Evolutionary conservation across 805 yeast species (phyloP).

Genomic region (Candida krabiensis): DNA sequence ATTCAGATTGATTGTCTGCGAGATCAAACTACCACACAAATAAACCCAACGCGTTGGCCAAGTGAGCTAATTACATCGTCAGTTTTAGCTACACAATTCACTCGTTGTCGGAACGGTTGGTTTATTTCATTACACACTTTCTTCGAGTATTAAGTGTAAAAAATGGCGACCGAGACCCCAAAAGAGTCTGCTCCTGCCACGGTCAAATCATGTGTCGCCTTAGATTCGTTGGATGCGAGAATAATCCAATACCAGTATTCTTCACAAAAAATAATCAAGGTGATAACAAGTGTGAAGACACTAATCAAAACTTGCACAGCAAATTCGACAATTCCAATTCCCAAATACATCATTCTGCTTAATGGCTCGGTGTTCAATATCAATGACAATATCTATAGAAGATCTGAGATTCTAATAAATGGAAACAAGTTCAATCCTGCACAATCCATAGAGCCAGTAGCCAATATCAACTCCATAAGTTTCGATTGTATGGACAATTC

Average conservation of each 20-base stretch:
- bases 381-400: constrained; percentile 38
- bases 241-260: constrained; percentile 60
- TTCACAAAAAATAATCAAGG: constrained; percentile 42
- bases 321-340: constrained; percentile 32
- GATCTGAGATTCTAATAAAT: constrained; percentile 37
- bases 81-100: too few relatives aligned
- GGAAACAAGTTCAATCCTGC: constrained; percentile 45
- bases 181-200: too few relatives aligned
- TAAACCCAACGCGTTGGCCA: too few relatives aligned
- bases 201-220: constrained; percentile 31
- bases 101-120: too few relatives aligned
- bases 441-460: constrained; percentile 39
- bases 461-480: constrained; percentile 34
- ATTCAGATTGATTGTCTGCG: too few relatives aligned
- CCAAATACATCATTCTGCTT: constrained; percentile 36
- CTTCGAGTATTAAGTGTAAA: too few relatives aligned
- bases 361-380: constrained; percentile 43
- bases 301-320: constrained; percentile 19
- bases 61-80: too few relatives aligned
- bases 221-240: constrained; percentile 55
- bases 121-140: too few relatives aligned
- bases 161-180: too few relatives aligned
- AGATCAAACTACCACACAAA: too few relatives aligned
- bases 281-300: constrained; percentile 34
- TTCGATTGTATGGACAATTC: constrained; percentile 36